These are phyloP conservation scores for Dothiorella sarmentorum DNA, from an alignment of 2,329 filamentous ascomycete species.

Conservation along the genomic window DNA sequence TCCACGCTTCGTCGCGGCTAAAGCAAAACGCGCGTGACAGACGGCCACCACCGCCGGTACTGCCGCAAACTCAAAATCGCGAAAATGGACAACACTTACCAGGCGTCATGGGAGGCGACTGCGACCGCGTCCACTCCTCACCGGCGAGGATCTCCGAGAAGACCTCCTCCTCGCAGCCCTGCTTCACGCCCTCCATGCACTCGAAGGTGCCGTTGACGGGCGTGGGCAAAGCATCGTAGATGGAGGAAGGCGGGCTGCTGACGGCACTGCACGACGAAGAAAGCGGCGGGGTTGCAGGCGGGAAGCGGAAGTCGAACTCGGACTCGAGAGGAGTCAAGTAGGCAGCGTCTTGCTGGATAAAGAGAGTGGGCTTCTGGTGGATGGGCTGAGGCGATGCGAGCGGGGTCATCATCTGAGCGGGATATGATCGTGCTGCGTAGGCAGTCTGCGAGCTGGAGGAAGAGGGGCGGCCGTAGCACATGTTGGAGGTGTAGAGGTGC, in stretches of 20 bases:
- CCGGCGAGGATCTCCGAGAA: slow-evolving; percentile 69
- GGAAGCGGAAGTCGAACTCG: slow-evolving; percentile 64
- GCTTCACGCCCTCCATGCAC: slow-evolving; percentile 40
- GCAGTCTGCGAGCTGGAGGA: slow-evolving; percentile 62
- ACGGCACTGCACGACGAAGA: slow-evolving; percentile 81
- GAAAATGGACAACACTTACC: slow-evolving; percentile 57
- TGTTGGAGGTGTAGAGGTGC: slow-evolving; percentile 43
- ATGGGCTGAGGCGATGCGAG: slow-evolving; percentile 71
- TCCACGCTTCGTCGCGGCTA: slow-evolving; percentile 13
- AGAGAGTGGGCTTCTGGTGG: slow-evolving; percentile 71
- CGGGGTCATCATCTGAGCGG: slow-evolving; percentile 66
- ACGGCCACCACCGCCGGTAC: neutral
- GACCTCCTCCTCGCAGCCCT: slow-evolving; percentile 66
- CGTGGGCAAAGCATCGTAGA: slow-evolving; percentile 73
- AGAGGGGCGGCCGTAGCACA: slow-evolving; percentile 53
- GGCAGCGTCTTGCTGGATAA: slow-evolving; percentile 55
- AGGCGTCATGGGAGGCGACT: slow-evolving; percentile 85
- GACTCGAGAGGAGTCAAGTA: slow-evolving; percentile 66
- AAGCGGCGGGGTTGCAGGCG: slow-evolving; percentile 81
- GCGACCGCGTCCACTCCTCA: slow-evolving; percentile 72
- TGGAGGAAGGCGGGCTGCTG: slow-evolving; percentile 75
- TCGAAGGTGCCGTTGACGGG: slow-evolving; percentile 73
- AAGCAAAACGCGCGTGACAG: slow-evolving; percentile 11
- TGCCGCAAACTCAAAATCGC: neutral
- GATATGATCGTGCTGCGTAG: slow-evolving; percentile 50